Evolutionary conservation across 768 basidiomycete species (phyloP).

Genomic region (Favolaschia claudopus): DNA sequence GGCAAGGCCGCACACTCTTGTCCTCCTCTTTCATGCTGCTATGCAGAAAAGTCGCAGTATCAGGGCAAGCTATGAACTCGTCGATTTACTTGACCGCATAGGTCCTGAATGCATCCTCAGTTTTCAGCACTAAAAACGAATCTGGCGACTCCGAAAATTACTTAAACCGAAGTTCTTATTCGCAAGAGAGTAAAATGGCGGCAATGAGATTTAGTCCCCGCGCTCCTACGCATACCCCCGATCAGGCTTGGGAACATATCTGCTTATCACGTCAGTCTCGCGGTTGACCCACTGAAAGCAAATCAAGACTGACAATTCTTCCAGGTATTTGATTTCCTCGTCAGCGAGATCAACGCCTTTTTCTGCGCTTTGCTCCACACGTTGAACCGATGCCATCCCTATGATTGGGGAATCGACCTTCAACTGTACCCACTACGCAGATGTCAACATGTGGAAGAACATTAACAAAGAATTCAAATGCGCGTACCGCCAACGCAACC

Average conservation of each 20-base stretch:
- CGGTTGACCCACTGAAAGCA: background rate
- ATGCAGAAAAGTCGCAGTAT: too few relatives aligned
- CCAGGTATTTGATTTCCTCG: slow-evolving; percentile 52
- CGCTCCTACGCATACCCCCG: slow-evolving; percentile 19
- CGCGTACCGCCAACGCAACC: slow-evolving; percentile 44
- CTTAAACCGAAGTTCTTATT: too few relatives aligned
- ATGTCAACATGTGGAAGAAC: background rate
- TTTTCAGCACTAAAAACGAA: too few relatives aligned
- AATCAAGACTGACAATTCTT: slow-evolving; percentile 40
- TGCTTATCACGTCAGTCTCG: background rate
- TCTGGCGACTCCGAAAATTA: too few relatives aligned
- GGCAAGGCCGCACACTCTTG: too few relatives aligned
- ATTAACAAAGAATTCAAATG: background rate
- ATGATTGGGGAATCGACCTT: slow-evolving; percentile 46
- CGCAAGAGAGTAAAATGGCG: too few relatives aligned
- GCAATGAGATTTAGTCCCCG: too few relatives aligned
- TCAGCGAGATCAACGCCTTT: slow-evolving; percentile 40
- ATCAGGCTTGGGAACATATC: slow-evolving; percentile 15
- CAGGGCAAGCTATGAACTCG: too few relatives aligned
- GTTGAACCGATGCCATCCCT: slow-evolving; percentile 29
- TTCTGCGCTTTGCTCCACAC: slow-evolving; percentile 27
- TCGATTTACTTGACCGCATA: too few relatives aligned
- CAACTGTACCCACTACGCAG: slow-evolving; percentile 40
- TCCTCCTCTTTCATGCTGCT: too few relatives aligned
- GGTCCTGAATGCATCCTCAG: too few relatives aligned